A percentile compares a stretch with the other conserved stretches of the same genome.
phyloP scores from a whole-genome alignment of 345 rosid genomes.

The Populus pruinosa region DNA sequence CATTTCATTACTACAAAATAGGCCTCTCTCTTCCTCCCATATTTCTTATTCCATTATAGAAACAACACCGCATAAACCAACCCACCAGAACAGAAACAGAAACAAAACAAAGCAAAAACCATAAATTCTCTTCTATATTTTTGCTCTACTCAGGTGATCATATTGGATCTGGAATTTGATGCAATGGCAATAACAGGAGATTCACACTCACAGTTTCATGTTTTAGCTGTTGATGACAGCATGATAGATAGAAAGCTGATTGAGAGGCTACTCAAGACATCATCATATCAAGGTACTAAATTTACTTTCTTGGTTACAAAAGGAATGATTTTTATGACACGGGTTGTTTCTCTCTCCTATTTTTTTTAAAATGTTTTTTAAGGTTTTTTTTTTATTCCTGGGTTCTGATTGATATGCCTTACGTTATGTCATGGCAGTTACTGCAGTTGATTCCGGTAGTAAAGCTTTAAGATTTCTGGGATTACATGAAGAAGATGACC shows the following conservation, averaged over 20 bases:
- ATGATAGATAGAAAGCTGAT: conserved; percentile 44
- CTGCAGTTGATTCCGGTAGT: conserved; percentile 72
- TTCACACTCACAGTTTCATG: conserved; percentile 34
- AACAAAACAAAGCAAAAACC: not conserved
- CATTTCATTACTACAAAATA: conserved; percentile 18
- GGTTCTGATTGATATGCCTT: not conserved
- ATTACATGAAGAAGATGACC: conserved; percentile 37
- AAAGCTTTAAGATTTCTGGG: conserved; percentile 75
- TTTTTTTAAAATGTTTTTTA: not conserved
- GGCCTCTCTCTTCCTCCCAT: not conserved
- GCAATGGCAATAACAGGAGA: conserved; percentile 57
- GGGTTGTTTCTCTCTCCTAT: not conserved
- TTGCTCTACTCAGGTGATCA: not conserved
- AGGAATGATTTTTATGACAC: not conserved
- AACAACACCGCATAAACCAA: not conserved
- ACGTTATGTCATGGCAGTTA: conserved; percentile 37
- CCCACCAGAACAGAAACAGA: not conserved
- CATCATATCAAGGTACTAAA: conserved; percentile 44
- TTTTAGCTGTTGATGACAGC: conserved; percentile 53
- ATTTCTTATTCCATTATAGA: not conserved
- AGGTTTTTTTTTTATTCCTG: not conserved
- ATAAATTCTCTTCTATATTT: not conserved
- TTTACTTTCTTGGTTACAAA: not conserved
- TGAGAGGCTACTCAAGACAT: conserved; percentile 46
- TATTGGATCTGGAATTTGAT: conserved; percentile 17